Conservation (phyloP, 257 asterid species). For the Petrea volubilis region DNA sequence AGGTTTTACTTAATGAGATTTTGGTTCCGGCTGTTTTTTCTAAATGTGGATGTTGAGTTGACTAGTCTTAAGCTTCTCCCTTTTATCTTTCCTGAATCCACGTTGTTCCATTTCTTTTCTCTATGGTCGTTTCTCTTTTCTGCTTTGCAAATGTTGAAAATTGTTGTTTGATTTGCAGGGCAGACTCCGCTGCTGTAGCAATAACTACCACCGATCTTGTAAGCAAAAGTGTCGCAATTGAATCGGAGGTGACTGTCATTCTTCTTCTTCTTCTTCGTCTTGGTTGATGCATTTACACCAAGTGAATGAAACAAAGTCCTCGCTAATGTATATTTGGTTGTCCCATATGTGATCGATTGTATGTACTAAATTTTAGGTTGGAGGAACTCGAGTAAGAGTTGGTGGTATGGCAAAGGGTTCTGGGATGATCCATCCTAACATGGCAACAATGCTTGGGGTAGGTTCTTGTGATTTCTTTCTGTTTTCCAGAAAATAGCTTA, state of each 20-base stretch:
- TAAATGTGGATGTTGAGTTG: conserved; percentile 8
- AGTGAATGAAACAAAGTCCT: not conserved
- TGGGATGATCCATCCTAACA: conserved; percentile 98
- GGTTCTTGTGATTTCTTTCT: conserved; percentile 23
- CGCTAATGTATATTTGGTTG: not conserved
- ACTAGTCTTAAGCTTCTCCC: conserved; percentile 1
- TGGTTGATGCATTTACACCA: not conserved
- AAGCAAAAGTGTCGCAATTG: conserved; percentile 89
- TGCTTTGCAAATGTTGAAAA: conserved; percentile 5
- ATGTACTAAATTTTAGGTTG: conserved; percentile 53
- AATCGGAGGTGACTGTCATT: conserved; percentile 59
- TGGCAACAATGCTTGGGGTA: conserved; percentile 99
- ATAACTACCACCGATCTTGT: conserved; percentile 98
- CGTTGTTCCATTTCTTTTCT: not conserved
- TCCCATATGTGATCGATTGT: conserved; percentile 1
- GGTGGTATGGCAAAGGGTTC: conserved; percentile 99
- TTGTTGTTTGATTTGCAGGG: conserved; percentile 49
- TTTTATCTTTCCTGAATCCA: not conserved
- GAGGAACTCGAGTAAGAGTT: conserved; percentile 63
- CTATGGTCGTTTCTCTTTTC: not conserved
- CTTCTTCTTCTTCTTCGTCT: conserved; percentile 6
- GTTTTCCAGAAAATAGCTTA: conserved; percentile 1
- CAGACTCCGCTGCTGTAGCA: conserved; percentile 92
- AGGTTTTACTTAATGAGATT: not conserved
- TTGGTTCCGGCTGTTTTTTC: not conserved